These are phyloP conservation scores for Amphicarpaea edgeworthii DNA, from an alignment of 306 rosid genomes.

Conservation along the genomic window DNA sequence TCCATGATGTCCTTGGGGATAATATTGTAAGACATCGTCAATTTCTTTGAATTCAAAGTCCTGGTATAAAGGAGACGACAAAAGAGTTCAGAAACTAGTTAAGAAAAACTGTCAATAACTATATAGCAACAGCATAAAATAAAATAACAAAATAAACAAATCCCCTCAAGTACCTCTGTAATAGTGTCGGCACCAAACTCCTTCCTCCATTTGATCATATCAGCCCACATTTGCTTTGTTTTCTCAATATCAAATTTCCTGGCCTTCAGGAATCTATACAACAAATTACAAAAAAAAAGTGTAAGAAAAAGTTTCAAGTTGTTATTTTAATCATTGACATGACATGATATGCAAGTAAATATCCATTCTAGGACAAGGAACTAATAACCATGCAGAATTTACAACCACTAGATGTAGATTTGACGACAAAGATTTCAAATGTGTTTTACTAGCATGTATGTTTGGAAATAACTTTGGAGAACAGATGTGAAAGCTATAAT, in stretches of 20 bases:
- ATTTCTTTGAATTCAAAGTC: constrained; percentile 86
- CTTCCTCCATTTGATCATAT: constrained; percentile 88
- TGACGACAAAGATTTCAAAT: background rate
- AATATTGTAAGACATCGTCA: constrained; percentile 69
- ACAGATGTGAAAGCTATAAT: too few species aligned
- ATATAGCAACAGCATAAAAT: background rate
- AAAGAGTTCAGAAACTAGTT: background rate
- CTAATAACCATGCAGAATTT: background rate
- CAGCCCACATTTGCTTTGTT: constrained; percentile 92
- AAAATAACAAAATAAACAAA: constrained; percentile 7
- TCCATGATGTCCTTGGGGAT: constrained; percentile 97
- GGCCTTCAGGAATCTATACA: constrained; percentile 84
- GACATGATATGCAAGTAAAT: constrained; percentile 13
- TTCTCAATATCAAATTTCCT: constrained; percentile 83
- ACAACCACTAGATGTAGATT: background rate
- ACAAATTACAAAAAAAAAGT: background rate
- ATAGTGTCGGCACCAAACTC: constrained; percentile 85
- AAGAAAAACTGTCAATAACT: background rate
- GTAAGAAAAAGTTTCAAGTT: constrained; percentile 1
- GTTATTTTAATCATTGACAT: constrained; percentile 6
- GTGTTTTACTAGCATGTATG: background rate
- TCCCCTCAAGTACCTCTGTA: constrained; percentile 56
- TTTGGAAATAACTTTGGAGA: too few species aligned
- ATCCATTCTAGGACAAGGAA: background rate
- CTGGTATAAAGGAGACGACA: constrained; percentile 46